Conservation (phyloP, 257 asterid species). For the Forsythia viridissima region DNA sequence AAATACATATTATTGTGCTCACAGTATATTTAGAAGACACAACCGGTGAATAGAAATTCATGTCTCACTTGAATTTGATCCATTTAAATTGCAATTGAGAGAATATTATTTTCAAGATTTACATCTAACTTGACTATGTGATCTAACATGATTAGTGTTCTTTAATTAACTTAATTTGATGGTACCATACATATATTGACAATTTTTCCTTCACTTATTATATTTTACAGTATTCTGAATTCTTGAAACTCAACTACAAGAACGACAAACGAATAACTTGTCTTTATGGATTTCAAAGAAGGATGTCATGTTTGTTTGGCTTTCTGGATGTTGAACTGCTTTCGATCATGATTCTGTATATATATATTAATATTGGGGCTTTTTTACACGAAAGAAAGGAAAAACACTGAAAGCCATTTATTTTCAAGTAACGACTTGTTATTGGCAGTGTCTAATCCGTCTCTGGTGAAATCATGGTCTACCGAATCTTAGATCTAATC, state of each 20-base stretch:
- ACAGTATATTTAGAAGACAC: neutral
- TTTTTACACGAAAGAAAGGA: neutral
- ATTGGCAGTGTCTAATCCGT: neutral
- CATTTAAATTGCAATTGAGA: neutral
- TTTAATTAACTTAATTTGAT: neutral
- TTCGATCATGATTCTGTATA: neutral
- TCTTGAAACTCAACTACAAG: neutral
- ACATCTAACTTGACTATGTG: neutral
- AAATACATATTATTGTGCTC: neutral
- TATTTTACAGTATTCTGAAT: neutral
- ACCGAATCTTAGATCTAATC: neutral
- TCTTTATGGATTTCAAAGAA: neutral
- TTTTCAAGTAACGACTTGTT: neutral
- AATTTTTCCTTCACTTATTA: neutral
- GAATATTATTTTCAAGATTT: neutral
- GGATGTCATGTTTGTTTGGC: neutral
- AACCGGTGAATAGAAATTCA: neutral
- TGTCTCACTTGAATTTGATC: neutral
- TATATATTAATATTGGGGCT: neutral
- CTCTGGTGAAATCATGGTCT: neutral
- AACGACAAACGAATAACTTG: neutral
- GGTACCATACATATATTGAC: neutral
- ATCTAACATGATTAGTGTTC: neutral
- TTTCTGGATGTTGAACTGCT: neutral
- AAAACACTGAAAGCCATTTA: neutral